Evolutionary conservation across 345 rosid genomes (phyloP), one percentile per base, ranked within the genome.

Genomic region (Acer yangbiense): DNA sequence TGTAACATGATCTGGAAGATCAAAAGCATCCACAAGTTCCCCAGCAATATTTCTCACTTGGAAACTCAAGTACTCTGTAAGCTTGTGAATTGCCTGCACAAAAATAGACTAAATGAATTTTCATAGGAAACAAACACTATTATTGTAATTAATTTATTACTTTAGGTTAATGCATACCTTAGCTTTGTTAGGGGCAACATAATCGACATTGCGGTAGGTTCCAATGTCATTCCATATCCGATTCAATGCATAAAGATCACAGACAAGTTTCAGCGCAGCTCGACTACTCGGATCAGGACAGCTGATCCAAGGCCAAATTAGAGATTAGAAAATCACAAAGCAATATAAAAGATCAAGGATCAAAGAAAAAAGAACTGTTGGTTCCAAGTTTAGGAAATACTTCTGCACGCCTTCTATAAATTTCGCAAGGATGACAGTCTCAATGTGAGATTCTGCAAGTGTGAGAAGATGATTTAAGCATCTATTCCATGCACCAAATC

Each of bases 101-200:
- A 71, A 27, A 58, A 67, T n/a, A 0, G 20, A 39, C 14, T 46
- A 9, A 12, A 46, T 8, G 50, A 46, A 46, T 46, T 57, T 64
- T 23, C 62, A 46, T 8, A 64, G 55, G 25, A 50, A 74, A 64
- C 67, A 73, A 25, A 64, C 61, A 48, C n/a, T 69, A 21, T 48
- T n/a, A 14, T 18, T 61, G 7, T 72, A 21, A 44, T 20, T 68
- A 14, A 68, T 69, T 50, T 69, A 48, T 8, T 14, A 27, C 4
- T 23, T 46, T 11, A 23, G 64, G 18, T 35, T 39, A 55, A 21
- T 32, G 57, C 63, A 70, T 88, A 97, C 99, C 98, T 97, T 97
- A 4, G 99, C 98, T 89, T 97, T 97, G 91, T 97, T 94, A 61
- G 98, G 99, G 7, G 99, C 98, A 14, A 97, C 94, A 80, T 92